Evolutionary conservation across 2,329 filamentous ascomycete species (phyloP).

Genomic region (Venturia pyrina): DNA sequence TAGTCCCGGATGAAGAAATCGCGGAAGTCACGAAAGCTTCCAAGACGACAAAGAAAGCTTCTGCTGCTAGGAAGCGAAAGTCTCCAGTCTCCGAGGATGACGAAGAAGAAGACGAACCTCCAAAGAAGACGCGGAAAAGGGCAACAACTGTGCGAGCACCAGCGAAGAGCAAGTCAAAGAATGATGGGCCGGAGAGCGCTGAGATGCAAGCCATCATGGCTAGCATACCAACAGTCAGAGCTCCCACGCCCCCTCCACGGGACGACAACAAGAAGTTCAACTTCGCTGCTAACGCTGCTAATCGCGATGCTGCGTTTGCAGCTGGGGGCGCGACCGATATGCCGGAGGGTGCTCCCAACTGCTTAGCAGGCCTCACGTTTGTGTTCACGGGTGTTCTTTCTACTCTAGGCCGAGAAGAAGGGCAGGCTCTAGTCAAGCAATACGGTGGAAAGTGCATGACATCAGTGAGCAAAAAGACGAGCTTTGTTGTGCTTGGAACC

Average conservation of each 20-base stretch:
- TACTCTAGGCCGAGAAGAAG: conserved; percentile 74
- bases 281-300: conserved; percentile 56
- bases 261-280: conserved; percentile 57
- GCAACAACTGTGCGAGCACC: conserved; percentile 36
- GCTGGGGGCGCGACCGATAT: conserved; percentile 58
- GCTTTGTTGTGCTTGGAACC: conserved; percentile 78
- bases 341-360: conserved; percentile 78
- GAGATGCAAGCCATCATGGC: conserved; percentile 77
- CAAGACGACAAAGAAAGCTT: not conserved
- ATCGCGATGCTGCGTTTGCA: conserved; percentile 53
- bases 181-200: conserved; percentile 49
- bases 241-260: conserved; percentile 76
- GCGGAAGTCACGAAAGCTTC: conserved; percentile 7
- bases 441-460: conserved; percentile 87
- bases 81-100: conserved; percentile 42
- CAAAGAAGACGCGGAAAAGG: conserved; percentile 44
- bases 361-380: conserved; percentile 78
- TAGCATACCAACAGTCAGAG: conserved; percentile 69
- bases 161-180: conserved; percentile 43
- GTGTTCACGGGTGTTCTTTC: conserved; percentile 89
- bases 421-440: conserved; percentile 74
- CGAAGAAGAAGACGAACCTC: conserved; percentile 45
- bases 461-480: conserved; percentile 85
- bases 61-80: conserved; percentile 41
- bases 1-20: conserved; percentile 12